Evolutionary conservation across 306 rosid genomes (phyloP).

Genomic region (Bauhinia variegata): DNA sequence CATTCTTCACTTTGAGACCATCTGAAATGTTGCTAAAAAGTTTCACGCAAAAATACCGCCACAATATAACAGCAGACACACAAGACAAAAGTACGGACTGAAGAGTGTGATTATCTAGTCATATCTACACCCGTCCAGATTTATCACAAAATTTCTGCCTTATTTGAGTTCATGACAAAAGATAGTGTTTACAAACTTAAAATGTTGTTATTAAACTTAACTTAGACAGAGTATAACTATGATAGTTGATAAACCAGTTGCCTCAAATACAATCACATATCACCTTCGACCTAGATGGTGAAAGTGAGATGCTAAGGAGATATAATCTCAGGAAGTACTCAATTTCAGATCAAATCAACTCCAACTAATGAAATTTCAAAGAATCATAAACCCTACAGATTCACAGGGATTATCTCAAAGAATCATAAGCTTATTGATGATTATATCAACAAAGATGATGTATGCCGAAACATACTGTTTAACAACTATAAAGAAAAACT

Average conservation of each 20-base stretch:
- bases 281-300: background rate
- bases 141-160: background rate
- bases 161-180: background rate
- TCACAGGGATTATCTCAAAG: no score
- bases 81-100: constrained; percentile 15
- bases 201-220: background rate
- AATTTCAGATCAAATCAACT: background rate
- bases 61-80: constrained; percentile 6
- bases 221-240: background rate
- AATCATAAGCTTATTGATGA: no score
- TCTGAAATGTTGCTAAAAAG: constrained; percentile 44
- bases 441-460: no score
- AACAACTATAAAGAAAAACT: no score
- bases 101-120: background rate
- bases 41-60: background rate
- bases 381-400: no score
- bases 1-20: constrained; percentile 63
- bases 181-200: background rate
- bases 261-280: background rate
- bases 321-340: background rate
- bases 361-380: background rate
- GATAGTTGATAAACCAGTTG: background rate
- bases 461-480: no score
- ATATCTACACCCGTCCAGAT: background rate
- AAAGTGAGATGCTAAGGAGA: background rate